Evolutionary conservation across 2,329 filamentous ascomycete genomes (phyloP), one percentile per base, ranked within the genome.

Genomic region (Pseudopyricularia javanii): DNA sequence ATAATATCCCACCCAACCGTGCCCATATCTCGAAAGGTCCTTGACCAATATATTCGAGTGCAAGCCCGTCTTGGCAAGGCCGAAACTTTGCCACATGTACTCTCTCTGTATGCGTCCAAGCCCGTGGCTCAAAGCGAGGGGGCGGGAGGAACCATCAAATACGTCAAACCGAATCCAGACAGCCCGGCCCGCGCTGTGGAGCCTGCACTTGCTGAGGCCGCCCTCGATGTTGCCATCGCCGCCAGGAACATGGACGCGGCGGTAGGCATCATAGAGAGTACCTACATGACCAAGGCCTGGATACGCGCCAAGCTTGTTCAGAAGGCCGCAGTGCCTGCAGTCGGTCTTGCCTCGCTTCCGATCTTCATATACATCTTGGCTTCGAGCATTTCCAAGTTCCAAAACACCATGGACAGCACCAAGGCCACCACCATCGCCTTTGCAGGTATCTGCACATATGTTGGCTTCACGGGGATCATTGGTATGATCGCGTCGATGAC

Each of bases 401-500:
- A 91, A 64, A 76, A 78, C 53, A 83, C 83, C n/a, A 88, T 95
- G 79, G 87, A 94, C 58, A 72, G 83, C 1, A 73, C 71, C 28
- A 80, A 79, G 33, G 89, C 90, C 9, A 94, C 88, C 2, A 80
- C 80, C 11, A 80, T 94, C 55, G 85, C 86, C 4, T 89, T 95
- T 63, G 80, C 79, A 0, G 91, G 88, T 12, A 86, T 93, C 50
- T 71, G 91, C 56, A 86, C 89, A 7, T 98, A 97, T 66, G 75
- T 94, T 43, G 78, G 82, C 20, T 88, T 89, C 57, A 90, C 90
- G 4, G 83, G 81, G 4, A 88, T 85, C 9, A 79, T 97, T 52
- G 93, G 91, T 3, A 71, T 93, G 43, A 81, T 97, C 35, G 89
- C 91, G 8, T 73, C 94, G 55, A 83, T 88, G 26, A 96, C 91